phyloP scores from a whole-genome alignment of 768 basidiomycete species.

The Polyporus arcularius region DNA sequence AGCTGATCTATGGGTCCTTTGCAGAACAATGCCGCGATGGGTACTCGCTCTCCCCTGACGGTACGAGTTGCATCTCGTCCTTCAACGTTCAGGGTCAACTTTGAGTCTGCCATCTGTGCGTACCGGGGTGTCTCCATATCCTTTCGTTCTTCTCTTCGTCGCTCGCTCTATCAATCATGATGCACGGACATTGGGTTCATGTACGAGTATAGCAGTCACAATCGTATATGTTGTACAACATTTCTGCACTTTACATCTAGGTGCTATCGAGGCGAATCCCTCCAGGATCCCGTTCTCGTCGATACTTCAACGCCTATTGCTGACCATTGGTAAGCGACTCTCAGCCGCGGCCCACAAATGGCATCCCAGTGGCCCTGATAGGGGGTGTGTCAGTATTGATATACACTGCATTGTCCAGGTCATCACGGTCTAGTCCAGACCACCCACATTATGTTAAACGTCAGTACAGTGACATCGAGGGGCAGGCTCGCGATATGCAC shows the following conservation, averaged over 20 bases:
- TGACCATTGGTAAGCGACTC: background rate
- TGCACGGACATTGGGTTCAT: no score
- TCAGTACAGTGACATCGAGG: constrained; percentile 65
- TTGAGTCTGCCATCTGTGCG: no score
- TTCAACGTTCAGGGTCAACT: constrained; percentile 2
- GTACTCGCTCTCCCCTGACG: constrained; percentile 5
- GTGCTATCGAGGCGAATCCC: no score
- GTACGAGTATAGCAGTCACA: no score
- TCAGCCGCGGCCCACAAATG: constrained; percentile 50
- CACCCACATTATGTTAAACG: constrained; percentile 72
- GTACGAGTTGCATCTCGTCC: constrained; percentile 1
- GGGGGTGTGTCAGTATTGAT: background rate
- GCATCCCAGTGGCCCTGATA: constrained; percentile 46
- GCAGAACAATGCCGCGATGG: background rate
- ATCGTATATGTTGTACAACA: no score
- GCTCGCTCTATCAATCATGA: no score
- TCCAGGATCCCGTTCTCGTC: no score
- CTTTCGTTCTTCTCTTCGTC: no score
- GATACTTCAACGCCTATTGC: background rate
- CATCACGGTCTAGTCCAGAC: background rate
- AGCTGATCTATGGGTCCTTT: background rate
- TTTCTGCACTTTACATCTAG: no score
- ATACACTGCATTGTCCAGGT: background rate
- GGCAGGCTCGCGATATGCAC: constrained; percentile 74
- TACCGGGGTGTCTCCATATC: no score